Evolutionary conservation across 108 stramenopile species (phyloP), one percentile per base, ranked within the genome.

Genomic region (Mayamaea pseudoterrestris): DNA sequence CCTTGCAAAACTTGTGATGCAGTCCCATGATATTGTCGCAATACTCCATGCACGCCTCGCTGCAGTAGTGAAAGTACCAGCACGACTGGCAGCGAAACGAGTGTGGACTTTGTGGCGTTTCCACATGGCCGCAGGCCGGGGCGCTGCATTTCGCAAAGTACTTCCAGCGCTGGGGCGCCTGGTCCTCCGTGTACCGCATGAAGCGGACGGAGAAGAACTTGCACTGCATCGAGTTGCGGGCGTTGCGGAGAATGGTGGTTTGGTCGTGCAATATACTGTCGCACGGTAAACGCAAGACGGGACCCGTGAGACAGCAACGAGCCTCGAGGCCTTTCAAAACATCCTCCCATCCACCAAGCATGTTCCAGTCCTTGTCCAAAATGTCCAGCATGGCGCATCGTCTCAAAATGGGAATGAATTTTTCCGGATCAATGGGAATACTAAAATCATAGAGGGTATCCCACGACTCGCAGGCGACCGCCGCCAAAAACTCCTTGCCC

Each of bases 1-100:
- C 50, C 11, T 41, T 17, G 39, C 66, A 68, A 30, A 57, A 64
- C 13, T 39, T 39, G 1, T 2, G 14, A 34, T 68, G 66, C 20
- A 53, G 32, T 17, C 41, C 56, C 20, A 55, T 24, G 1, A 64
- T 27, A 2, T 48, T 47, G 23, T 69, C 62, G 14, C 42, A 57
- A 27, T 64, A 64, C 12, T 59, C 50, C 17, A 44, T 47, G 28
- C 68, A 69, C 4, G 68, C 62, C 9, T 55, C 27, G 30, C 53
- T 55, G 23, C 68, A 69, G 32, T 50, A 69, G 50, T 69, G 68
- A 59, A 59, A 69, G 40, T 69, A 69, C 41, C 57, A 58, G 32
- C 68, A 69, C 18, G 52, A 44, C 7, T 47, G 25, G 41, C 68
- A 69, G 14, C 68, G 68, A n/a, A 47, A 57, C 12, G 48, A 40